phyloP scores from a whole-genome alignment of 1,284 basidiomycete species.

The Kalmanozyma brasiliensis region DNA sequence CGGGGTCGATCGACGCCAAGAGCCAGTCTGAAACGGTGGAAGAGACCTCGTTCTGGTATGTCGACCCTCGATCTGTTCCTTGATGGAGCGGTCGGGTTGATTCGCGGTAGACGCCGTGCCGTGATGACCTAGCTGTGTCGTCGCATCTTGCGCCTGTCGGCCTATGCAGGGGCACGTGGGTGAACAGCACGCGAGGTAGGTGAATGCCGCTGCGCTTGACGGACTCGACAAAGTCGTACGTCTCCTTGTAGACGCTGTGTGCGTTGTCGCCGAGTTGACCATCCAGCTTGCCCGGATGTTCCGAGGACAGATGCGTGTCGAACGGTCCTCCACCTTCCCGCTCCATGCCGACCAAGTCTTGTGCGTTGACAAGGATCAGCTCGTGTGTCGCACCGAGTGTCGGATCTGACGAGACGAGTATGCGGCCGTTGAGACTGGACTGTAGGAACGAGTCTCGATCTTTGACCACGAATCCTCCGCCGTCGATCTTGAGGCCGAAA shows the following conservation, averaged over 20 bases:
- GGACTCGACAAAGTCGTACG: conserved; percentile 47
- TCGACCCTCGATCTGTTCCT: conserved; percentile 47
- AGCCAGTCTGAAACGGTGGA: conserved; percentile 46
- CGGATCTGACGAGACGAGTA: conserved; percentile 36
- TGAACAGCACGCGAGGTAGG: conserved; percentile 50
- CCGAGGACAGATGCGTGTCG: conserved; percentile 22
- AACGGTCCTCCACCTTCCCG: conserved; percentile 33
- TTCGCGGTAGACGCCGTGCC: conserved; percentile 50
- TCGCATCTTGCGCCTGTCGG: conserved; percentile 33
- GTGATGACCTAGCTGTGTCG: conserved; percentile 20
- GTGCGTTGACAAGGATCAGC: conserved; percentile 51
- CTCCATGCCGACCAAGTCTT: conserved; percentile 60
- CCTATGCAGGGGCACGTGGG: conserved; percentile 55
- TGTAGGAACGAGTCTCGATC: conserved; percentile 14
- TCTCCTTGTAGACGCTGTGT: conserved; percentile 34
- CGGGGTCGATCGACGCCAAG: conserved; percentile 39
- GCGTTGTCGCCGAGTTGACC: conserved; percentile 36
- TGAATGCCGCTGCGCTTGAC: conserved; percentile 16
- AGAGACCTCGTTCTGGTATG: conserved; percentile 58
- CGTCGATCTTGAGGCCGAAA: conserved; percentile 30
- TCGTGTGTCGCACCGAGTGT: conserved; percentile 50
- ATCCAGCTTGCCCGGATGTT: conserved; percentile 37
- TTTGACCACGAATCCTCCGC: conserved; percentile 36
- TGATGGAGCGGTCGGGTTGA: conserved; percentile 42
- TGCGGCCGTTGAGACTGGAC: conserved; percentile 44